Base-by-base conservation (phyloP, 2,329 filamentous ascomycete species). In the Alternaria triticimaculans region DNA sequence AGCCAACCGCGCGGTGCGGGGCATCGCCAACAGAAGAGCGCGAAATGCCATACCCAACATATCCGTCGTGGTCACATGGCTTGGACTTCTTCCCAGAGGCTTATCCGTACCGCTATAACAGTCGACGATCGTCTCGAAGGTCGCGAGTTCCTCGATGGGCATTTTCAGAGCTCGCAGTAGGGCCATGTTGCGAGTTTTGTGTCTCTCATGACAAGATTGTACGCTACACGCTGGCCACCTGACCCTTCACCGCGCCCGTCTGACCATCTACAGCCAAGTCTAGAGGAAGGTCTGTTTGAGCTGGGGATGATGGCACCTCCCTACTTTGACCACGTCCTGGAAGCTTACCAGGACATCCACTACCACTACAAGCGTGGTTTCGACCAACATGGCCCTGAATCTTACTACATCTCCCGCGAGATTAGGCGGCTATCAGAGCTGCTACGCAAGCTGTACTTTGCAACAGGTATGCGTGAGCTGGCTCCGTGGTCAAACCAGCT, bases 141-240 rank as follows among this genome's bases (percentile, higher is more conserved):
- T 41, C 56, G 41, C 58, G 48, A 30, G 46, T 50, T 25, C 58
- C 63, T 41, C 28, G 33, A 30, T 68, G 63, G 65, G 33, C 61
- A 7, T 63, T 55, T 20, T 23, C 53, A 14, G 41, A 59, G 20
- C 20, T 46, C 25, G 21, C 55, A 18, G 25, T 43, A 28, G 26
- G 48, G n/a, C 54, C 49, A 46, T 68, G 62, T 43, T 68, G 66
- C 48, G 62, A 67, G 5, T 61, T 64, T 18, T 68, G 66, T 48
- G 53, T 45, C 26, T 33, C 51, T 33, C 60, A 45, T 49, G 21
- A 49, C 33, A 46, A 57, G 7, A 65, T 65, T 30, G 66, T 67
- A 55, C 44, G 53, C 18, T 41, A 10, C 33, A 21, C 33, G 49
- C 37, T 43, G 15, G 11, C 48, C n/a, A 33, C 44, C 37, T 48